phyloP scores from a whole-genome alignment of 805 yeast species.

The Schwanniomyces sp. region DNA sequence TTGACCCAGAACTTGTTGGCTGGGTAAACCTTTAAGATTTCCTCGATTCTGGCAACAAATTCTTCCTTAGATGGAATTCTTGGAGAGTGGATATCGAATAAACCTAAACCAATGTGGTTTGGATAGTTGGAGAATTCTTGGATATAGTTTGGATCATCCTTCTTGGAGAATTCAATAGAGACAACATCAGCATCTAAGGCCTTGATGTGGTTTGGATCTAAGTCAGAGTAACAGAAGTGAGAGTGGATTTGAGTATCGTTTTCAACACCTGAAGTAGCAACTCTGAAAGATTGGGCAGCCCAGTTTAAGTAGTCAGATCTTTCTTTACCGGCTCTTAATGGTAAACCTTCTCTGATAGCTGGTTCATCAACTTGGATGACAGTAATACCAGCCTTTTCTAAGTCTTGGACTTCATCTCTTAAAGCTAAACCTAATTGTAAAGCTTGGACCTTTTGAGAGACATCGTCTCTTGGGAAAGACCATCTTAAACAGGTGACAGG shows the following conservation, averaged over 20 bases:
- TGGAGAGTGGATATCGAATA: constrained; percentile 99
- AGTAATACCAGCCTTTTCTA: constrained; percentile 96
- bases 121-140: constrained; percentile 98
- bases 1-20: constrained; percentile 99
- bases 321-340: constrained; percentile 96
- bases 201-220: constrained; percentile 99
- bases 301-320: constrained; percentile 94
- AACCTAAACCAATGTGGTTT: constrained; percentile 99
- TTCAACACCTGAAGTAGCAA: constrained; percentile 96
- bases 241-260: constrained; percentile 98
- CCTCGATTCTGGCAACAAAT: constrained; percentile 89
- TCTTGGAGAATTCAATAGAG: constrained; percentile 98
- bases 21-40: constrained; percentile 95
- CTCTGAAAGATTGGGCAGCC: constrained; percentile 99
- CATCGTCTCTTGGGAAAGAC: constrained; percentile 99
- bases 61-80: constrained; percentile 98
- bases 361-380: constrained; percentile 99
- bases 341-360: constrained; percentile 99
- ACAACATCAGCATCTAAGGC: constrained; percentile 99
- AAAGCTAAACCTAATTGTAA: constrained; percentile 95
- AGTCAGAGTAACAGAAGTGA: constrained; percentile 99
- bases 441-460: constrained; percentile 89
- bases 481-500: constrained; percentile 99
- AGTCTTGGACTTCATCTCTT: constrained; percentile 97
- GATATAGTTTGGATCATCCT: constrained; percentile 98